Evolutionary conservation across 208 protist genomes (phyloP).

Genomic region (Paratrypanosoma confusum): DNA sequence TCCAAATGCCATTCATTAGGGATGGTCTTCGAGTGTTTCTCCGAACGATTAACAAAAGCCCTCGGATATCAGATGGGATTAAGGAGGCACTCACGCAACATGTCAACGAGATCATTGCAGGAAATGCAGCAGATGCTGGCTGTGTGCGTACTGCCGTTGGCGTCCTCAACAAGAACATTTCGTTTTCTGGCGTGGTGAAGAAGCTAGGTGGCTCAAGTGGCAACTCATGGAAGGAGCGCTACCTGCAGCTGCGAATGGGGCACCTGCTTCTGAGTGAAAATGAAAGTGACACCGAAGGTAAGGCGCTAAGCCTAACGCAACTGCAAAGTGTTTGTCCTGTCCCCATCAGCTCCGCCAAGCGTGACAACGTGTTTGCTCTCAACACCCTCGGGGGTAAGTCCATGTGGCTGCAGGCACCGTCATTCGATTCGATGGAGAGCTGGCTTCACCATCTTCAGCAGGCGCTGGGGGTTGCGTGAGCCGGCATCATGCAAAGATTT

Average conservation of each 20-base stretch:
- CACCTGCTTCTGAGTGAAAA: slow-evolving; percentile 65
- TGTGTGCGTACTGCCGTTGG: slow-evolving; percentile 36
- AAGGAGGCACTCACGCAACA: slow-evolving; percentile 51
- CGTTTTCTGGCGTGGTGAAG: slow-evolving; percentile 50
- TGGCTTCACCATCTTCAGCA: slow-evolving; percentile 73
- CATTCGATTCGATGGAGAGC: slow-evolving; percentile 63
- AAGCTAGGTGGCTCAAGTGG: slow-evolving; percentile 51
- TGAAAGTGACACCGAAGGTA: slow-evolving; percentile 54
- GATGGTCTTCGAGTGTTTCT: slow-evolving; percentile 75
- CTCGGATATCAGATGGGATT: slow-evolving; percentile 39
- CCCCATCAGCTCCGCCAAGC: slow-evolving; percentile 30
- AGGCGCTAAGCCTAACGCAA: slow-evolving; percentile 68
- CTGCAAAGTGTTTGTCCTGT: slow-evolving; percentile 75
- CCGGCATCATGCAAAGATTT: too few relatives aligned
- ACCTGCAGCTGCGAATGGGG: slow-evolving; percentile 54
- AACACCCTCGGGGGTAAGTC: slow-evolving; percentile 75
- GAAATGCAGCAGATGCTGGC: too few relatives aligned
- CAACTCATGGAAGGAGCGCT: slow-evolving; percentile 60
- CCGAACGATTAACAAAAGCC: slow-evolving; percentile 72
- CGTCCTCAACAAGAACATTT: slow-evolving; percentile 64
- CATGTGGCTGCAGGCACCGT: slow-evolving; percentile 72
- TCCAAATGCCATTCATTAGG: slow-evolving; percentile 59
- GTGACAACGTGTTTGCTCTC: slow-evolving; percentile 69
- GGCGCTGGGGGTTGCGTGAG: slow-evolving; percentile 54
- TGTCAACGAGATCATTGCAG: slow-evolving; percentile 56